Base-by-base conservation (phyloP, 352 stramenopile genomes). In the Phytophthora pinifolia region DNA sequence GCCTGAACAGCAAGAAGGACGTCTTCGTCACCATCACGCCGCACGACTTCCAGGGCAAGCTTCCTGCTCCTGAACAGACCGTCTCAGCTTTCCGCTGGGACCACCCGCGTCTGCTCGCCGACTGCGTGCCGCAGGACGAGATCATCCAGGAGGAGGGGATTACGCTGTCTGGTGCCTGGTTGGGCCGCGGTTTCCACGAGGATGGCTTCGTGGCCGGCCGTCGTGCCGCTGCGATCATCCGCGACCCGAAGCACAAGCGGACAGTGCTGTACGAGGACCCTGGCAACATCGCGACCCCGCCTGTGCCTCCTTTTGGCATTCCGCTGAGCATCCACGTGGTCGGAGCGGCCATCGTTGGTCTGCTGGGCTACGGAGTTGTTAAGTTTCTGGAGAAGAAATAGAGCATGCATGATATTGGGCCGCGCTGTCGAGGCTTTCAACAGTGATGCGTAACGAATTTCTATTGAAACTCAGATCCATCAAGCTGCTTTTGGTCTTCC, bases 21-120 rank as follows among this genome's bases (percentile, higher is more conserved):
- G 79, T 94, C 27, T 94, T 94, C 37, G 84, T 94, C 46, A 94
- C 84, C 38, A 94, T 94, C 72, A 92, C 82, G 54, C 72, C 72
- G 29, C 73, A 88, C 55, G 80, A 89, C 46, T 92, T 88, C 49
- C 67, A 67, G 33, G 84, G 79, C 39, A 72, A 77, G 46, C 78
- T 70, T 61, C 84, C 84, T 15, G 64, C 47, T 22, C 34, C 76
- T 27, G 66, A 77, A 15, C 43, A 74, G 15, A 82, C 65, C 9
- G 85, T 94, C 65, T 86, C 76, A 41, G 58, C 76, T 17, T 94
- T 94, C 77, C 83, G 76, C 20, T 94, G 84, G 84, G 84, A 94
- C 67, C 84, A 94, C 65, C 84, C 82, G 44, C 82, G 81, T 38
- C 63, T 91, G 50, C 75, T 94, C 29, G 84, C 82, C 8, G 84